phyloP scores from a whole-genome alignment of 345 rosid species.

The Aethionema arabicum region DNA sequence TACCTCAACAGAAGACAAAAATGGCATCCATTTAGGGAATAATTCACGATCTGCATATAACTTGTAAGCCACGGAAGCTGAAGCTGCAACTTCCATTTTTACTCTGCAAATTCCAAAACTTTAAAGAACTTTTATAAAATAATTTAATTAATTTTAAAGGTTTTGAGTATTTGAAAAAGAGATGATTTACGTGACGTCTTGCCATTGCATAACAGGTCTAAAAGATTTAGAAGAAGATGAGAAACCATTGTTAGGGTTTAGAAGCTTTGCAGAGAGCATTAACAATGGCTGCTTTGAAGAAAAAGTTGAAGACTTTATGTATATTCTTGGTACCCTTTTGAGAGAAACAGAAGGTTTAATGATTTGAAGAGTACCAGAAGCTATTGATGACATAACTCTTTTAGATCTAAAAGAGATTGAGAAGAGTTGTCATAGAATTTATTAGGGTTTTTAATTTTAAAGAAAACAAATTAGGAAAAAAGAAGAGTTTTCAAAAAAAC shows the following conservation, averaged over 20 bases:
- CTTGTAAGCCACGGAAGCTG: conserved; percentile 40
- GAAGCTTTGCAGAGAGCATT: conserved; percentile 16
- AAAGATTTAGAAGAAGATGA: conserved; percentile 22
- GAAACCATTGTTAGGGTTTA: conserved; percentile 12
- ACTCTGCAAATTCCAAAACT: conserved; percentile 17
- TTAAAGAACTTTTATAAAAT: too few relatives aligned
- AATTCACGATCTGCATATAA: conserved; percentile 35
- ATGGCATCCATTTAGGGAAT: conserved; percentile 40
- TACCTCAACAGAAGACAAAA: conserved; percentile 41
- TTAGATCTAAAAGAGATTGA: conserved; percentile 15
- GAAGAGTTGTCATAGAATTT: conserved; percentile 9
- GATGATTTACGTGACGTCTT: conserved; percentile 33
- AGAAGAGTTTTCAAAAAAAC: conserved; percentile 22
- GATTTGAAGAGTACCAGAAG: conserved; percentile 16
- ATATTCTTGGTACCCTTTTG: conserved; percentile 14
- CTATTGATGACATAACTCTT: conserved; percentile 31
- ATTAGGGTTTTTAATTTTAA: not conserved
- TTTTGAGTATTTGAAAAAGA: too few relatives aligned
- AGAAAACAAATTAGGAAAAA: conserved; percentile 21
- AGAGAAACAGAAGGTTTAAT: conserved; percentile 5
- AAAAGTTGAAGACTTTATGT: conserved; percentile 3
- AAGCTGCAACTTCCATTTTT: conserved; percentile 32
- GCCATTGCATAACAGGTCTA: conserved; percentile 33
- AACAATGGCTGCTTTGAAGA: not conserved
- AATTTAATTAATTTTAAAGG: too few relatives aligned